These are phyloP conservation scores for Pelargonium nanum DNA, from an alignment of 345 rosid genomes.

Conservation along the genomic window DNA sequence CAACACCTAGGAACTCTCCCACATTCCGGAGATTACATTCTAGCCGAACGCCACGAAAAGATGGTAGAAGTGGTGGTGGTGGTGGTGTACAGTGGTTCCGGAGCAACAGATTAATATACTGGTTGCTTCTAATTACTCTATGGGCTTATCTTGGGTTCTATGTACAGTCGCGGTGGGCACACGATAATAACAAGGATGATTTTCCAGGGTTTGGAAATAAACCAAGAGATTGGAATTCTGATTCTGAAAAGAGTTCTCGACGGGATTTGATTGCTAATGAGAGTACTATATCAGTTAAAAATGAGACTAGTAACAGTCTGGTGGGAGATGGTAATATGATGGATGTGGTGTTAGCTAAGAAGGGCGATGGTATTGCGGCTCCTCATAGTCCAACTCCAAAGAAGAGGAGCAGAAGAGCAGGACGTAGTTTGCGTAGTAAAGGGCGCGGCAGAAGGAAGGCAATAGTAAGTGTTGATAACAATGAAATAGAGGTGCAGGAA, in stretches of 20 bases:
- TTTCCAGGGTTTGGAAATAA: slow-evolving; percentile 61
- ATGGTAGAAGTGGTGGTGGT: slow-evolving; percentile 42
- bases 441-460: slow-evolving; percentile 32
- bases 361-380: slow-evolving; percentile 25
- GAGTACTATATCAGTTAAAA: slow-evolving; percentile 29
- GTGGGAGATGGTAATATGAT: slow-evolving; percentile 30
- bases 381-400: slow-evolving; percentile 22
- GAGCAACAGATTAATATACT: slow-evolving; percentile 62
- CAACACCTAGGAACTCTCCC: slow-evolving; percentile 70
- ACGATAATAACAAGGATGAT: slow-evolving; percentile 60
- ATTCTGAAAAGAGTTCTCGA: slow-evolving; percentile 23
- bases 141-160: slow-evolving; percentile 96
- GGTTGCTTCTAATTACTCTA: slow-evolving; percentile 91
- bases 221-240: slow-evolving; percentile 22
- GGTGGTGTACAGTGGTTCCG: slow-evolving; percentile 65
- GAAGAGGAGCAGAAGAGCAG: slow-evolving; percentile 42
- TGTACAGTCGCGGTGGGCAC: slow-evolving; percentile 97
- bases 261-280: slow-evolving; percentile 46
- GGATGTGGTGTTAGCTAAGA: slow-evolving; percentile 46
- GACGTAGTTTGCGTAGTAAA: slow-evolving; percentile 36
- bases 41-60: slow-evolving; percentile 76
- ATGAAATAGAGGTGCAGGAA: slow-evolving; percentile 40
- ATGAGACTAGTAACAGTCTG: slow-evolving; percentile 25
- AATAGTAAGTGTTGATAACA: slow-evolving; percentile 20
- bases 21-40: slow-evolving; percentile 49